Base-by-base conservation (phyloP, 2,329 filamentous ascomycete genomes). In the Fusarium metavorans region DNA sequence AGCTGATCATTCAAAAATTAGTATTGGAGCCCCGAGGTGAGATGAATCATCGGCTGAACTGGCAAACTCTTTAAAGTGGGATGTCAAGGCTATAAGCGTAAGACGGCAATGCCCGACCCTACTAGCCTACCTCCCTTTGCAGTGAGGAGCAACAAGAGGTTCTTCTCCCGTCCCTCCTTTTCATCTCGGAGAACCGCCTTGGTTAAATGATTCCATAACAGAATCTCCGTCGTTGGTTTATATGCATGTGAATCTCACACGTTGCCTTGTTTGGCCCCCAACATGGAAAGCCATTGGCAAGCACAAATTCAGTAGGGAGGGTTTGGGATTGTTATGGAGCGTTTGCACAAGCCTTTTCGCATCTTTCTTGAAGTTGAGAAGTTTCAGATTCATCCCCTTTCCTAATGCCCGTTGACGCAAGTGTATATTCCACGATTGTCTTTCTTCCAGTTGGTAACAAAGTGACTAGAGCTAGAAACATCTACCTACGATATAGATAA, bases 31-130 rank as follows among this genome's bases (percentile, higher is more conserved):
- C 27, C 18, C 18, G 52, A 25, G 52, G 52, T 35, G 11, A 35
- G 30, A 56, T 56, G 52, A 56, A 56, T 56, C 52, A 56, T 56
- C 30, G 8, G 52, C 52, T 56, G 52, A 56, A 56, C 52, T 56
- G 30, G 30, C 7, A 56, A 56, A 56, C 52, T 56, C 30, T 56
- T 35, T 56, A 56, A 56, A 56, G 52, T 56, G 52, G 52, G 52
- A 56, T 56, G 23, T 35, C 30, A 56, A 56, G 52, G 52, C 23
- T 23, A 56, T 56, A 56, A 56, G 32, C 52, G 52, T 56, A 56
- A 56, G 30, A 35, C 52, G 52, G 52, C 52, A 56, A 56, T 23
- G 13, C 52, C 52, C 52, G 52, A 35, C 52, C 30, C n/a, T 56
- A 34, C 30, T 4, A 35, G 30, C 30, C n/a, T 56, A 34, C 30